Conservation (phyloP, 2,329 filamentous ascomycete species). For the Nannizziopsis barbatae region DNA sequence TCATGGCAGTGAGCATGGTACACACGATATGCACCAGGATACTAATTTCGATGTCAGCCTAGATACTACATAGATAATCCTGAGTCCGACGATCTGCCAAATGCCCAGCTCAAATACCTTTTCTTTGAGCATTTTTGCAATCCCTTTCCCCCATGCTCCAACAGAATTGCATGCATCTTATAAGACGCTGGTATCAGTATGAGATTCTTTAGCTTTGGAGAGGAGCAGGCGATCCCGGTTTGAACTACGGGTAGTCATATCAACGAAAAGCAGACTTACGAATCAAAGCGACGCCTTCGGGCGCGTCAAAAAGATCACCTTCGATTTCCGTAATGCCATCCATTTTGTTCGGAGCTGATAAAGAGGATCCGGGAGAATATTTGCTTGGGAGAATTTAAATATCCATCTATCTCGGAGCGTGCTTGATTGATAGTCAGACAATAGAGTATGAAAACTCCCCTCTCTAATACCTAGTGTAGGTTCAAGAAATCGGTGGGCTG, state of each 20-base stretch:
- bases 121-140: slow-evolving; percentile 42
- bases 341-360: slow-evolving; percentile 1
- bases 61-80: not conserved
- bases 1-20: slow-evolving; percentile 41
- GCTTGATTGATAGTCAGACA: too few relatives aligned
- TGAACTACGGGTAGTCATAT: not conserved
- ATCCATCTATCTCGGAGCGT: too few relatives aligned
- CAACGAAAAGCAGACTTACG: slow-evolving; percentile 26
- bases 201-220: not conserved
- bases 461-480: too few relatives aligned
- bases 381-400: too few relatives aligned
- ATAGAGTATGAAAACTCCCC: too few relatives aligned
- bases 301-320: slow-evolving; percentile 45
- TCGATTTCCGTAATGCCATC: slow-evolving; percentile 22
- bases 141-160: slow-evolving; percentile 49
- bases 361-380: too few relatives aligned
- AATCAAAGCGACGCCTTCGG: slow-evolving; percentile 41
- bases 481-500: too few relatives aligned
- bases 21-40: slow-evolving; percentile 40
- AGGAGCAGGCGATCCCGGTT: not conserved
- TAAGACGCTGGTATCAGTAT: not conserved
- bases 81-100: too few relatives aligned
- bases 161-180: slow-evolving; percentile 49
- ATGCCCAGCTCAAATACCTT: slow-evolving; percentile 18
- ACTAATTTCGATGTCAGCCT: slow-evolving; percentile 25